Evolutionary conservation across 345 rosid genomes (phyloP), one percentile per base, ranked within the genome.

Genomic region (Acer campestre): DNA sequence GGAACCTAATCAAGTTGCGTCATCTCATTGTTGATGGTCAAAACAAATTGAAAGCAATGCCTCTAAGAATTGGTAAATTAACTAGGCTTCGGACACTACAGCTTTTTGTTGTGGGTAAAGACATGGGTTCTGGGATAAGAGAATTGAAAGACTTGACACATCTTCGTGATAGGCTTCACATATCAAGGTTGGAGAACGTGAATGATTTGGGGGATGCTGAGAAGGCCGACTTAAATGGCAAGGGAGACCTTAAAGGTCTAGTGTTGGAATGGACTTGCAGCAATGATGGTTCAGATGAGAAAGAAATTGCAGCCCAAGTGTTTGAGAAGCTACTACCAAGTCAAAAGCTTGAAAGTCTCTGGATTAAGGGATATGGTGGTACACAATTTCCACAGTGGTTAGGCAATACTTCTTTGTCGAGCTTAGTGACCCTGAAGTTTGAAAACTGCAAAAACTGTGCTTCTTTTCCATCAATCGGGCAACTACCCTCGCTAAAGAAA

Each of bases 381-480:
- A 71, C 44, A 48, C 59, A n/a, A 46, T 79, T 84, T 67, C 89
- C 88, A 20, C 29, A 29, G 3, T 86, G 88, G 91, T n/a, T 88
- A 35, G 83, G 84, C 46, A 78, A 77, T 74, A 29, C 67, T 64
- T 84, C 80, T 42, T 79, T 80, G 76, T 46, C 51, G 10, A n/a
- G 75, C 53, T 71, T 86, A n/a, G 22, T 74, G 5, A 77, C 73
- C 0, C 11, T 88, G 42, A 23, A 51, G 67, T 76, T 88, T 6
- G 66, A 78, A 0, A 73, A 68, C 79, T 88, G 91, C 73, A 68
- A 42, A 48, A 70, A 27, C 40, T 83, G 85, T 80, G 66, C 73
- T 68, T 73, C 77, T 10, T 75, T 88, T 75, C 91, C 91, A 25
- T 68, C 86, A 44, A 5, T 88, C 35, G 86, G 88, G 25, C 82